A percentile compares a stretch with the other conserved stretches of the same genome.
phyloP scores from a whole-genome alignment of 2,329 filamentous ascomycete species.

The Alternaria angustiovoidea region DNA sequence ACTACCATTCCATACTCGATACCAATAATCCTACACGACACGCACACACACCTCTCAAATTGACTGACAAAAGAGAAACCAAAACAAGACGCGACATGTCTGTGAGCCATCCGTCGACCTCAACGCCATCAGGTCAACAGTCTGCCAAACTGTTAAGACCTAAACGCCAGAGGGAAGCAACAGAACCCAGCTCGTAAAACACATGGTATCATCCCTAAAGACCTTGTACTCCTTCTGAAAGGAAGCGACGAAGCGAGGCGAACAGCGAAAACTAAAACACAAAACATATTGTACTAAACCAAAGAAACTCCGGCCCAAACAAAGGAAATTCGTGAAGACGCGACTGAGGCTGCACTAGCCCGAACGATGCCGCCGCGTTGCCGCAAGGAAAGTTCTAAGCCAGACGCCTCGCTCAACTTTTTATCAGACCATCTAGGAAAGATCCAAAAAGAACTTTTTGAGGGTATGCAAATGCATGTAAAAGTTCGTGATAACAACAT shows the following conservation, averaged over 20 bases:
- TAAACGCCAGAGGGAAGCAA: slow-evolving; percentile 31
- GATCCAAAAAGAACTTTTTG: slow-evolving; percentile 37
- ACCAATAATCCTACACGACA: slow-evolving; percentile 31
- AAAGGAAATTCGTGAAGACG: slow-evolving; percentile 15
- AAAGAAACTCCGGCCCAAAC: slow-evolving; percentile 10
- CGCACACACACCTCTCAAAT: neutral
- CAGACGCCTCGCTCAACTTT: slow-evolving; percentile 26
- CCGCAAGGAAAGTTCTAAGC: slow-evolving; percentile 11
- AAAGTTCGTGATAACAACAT: slow-evolving; percentile 39
- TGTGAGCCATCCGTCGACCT: slow-evolving; percentile 21
- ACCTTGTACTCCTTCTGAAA: slow-evolving; percentile 14
- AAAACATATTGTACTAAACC: slow-evolving; percentile 5
- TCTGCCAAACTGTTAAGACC: slow-evolving; percentile 21
- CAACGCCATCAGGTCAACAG: slow-evolving; percentile 27
- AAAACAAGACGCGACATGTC: slow-evolving; percentile 19
- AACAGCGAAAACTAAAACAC: slow-evolving; percentile 18
- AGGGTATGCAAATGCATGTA: slow-evolving; percentile 36
- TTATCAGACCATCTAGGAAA: slow-evolving; percentile 28
- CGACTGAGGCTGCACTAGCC: slow-evolving; percentile 10
- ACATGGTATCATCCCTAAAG: slow-evolving; percentile 44
- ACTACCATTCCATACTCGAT: slow-evolving; percentile 12
- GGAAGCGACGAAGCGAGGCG: slow-evolving; percentile 18
- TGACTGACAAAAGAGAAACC: slow-evolving; percentile 10
- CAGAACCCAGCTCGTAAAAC: slow-evolving; percentile 29
- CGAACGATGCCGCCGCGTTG: slow-evolving; percentile 16